phyloP scores from a whole-genome alignment of 441 rosid species.

The Sinapis alba region DNA sequence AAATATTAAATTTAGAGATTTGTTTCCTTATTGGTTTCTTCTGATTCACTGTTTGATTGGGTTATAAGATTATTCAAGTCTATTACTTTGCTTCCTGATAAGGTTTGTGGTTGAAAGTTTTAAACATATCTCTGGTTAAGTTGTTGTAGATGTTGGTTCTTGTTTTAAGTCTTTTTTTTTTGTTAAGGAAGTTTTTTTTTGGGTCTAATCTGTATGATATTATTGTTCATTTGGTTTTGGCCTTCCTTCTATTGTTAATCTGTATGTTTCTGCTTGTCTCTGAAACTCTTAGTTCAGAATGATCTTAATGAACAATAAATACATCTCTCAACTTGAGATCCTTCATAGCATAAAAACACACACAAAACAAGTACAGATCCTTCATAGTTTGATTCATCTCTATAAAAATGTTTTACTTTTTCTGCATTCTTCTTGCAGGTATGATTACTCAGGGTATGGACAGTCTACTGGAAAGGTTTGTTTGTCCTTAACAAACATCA shows the following conservation, averaged over 20 bases:
- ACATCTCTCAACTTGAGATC: no score
- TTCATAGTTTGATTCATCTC: conserved; percentile 22
- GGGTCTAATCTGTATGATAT: neutral
- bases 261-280: no score
- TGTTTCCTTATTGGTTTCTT: neutral
- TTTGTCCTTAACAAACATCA: neutral
- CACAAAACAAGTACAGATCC: neutral
- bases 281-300: no score
- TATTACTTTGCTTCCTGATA: neutral
- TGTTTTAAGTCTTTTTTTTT: neutral
- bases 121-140: no score
- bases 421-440: conserved; percentile 31
- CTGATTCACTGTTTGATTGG: neutral
- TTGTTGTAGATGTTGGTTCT: neutral
- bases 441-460: conserved; percentile 45
- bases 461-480: conserved; percentile 43
- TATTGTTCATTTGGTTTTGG: neutral
- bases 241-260: neutral
- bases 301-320: no score
- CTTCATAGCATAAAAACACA: no score
- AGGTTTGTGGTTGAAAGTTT: no score
- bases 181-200: neutral
- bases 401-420: conserved; percentile 11
- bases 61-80: neutral
- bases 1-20: neutral